Evolutionary conservation across 2,329 filamentous ascomycete species (phyloP).

Genomic region (Penicillium palitans): DNA sequence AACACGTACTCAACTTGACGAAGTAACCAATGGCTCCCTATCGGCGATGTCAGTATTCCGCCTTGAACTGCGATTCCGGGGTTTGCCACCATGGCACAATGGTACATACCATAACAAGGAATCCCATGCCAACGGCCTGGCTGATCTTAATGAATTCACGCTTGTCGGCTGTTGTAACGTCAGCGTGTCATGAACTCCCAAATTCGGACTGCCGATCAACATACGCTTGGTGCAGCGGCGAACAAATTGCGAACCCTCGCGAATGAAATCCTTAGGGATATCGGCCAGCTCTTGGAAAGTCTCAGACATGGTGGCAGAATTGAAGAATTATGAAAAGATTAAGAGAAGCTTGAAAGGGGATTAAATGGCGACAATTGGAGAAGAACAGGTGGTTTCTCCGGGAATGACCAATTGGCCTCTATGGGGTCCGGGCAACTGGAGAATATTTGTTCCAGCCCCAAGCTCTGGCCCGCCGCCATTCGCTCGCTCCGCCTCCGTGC

Average conservation of each 20-base stretch:
- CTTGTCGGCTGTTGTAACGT: conserved; percentile 52
- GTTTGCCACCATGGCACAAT: neutral
- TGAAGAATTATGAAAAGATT: neutral
- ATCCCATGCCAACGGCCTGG: conserved; percentile 61
- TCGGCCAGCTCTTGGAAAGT: conserved; percentile 62
- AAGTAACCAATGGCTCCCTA: conserved; percentile 59
- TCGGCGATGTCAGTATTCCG: conserved; percentile 13
- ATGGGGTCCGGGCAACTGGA: neutral
- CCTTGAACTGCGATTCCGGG: neutral
- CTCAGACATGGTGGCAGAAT: conserved; percentile 51
- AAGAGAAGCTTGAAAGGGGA: neutral
- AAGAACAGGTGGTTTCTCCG: conserved; percentile 15
- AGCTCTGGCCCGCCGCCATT: neutral
- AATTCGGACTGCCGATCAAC: conserved; percentile 23
- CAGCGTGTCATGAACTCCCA: conserved; percentile 10
- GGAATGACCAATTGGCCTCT: conserved; percentile 3
- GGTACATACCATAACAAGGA: conserved; percentile 54
- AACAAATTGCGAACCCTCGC: conserved; percentile 51
- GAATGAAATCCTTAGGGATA: conserved; percentile 56
- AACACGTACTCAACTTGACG: conserved; percentile 57
- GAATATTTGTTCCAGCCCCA: neutral
- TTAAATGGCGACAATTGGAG: conserved; percentile 6
- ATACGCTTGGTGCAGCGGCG: conserved; percentile 52
- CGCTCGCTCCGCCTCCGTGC: neutral
- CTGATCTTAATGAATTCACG: conserved; percentile 62